These are phyloP conservation scores for Heterobasidion irregulare DNA, from an alignment of 1,284 basidiomycete genomes.

Conservation along the genomic window DNA sequence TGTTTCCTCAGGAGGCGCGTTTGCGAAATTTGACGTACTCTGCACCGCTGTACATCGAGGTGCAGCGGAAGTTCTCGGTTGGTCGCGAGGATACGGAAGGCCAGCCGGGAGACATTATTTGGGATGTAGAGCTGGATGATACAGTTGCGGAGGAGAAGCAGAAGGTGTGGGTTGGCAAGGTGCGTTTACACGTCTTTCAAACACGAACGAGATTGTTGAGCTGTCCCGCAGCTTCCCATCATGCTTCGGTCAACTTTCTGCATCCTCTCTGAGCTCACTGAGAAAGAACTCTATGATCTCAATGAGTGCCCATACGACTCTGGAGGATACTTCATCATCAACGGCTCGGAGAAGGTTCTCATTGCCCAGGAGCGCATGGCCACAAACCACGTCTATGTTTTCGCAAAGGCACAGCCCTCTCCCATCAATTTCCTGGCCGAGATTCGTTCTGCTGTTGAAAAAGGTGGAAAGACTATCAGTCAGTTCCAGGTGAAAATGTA, in stretches of 20 bases:
- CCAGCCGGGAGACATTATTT: conserved; percentile 72
- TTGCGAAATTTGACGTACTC: conserved; percentile 94
- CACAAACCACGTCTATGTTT: conserved; percentile 99
- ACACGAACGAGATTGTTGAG: not conserved
- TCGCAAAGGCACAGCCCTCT: conserved; percentile 95
- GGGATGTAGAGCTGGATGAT: conserved; percentile 73
- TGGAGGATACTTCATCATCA: conserved; percentile 99
- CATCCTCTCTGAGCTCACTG: conserved; percentile 75
- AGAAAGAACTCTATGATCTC: conserved; percentile 80
- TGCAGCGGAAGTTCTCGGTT: conserved; percentile 80
- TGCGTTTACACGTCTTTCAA: conserved; percentile 25
- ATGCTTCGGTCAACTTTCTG: conserved; percentile 98
- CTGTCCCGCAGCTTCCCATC: conserved; percentile 74
- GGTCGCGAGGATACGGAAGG: conserved; percentile 81
- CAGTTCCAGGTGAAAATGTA: conserved; percentile 99
- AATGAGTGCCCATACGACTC: conserved; percentile 99
- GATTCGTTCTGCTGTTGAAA: conserved; percentile 96
- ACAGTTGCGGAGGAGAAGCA: conserved; percentile 49
- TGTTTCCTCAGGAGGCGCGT: conserved; percentile 98
- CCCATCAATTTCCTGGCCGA: conserved; percentile 95
- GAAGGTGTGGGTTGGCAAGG: conserved; percentile 96
- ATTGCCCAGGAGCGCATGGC: conserved; percentile 99
- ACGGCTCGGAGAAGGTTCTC: conserved; percentile 98
- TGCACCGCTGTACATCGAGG: conserved; percentile 94
- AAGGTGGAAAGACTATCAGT: conserved; percentile 97